A percentile compares a stretch with the other conserved stretches of the same genome.
Evolutionary conservation across 176 grass and related monocot species (phyloP).

Genomic region (Lolium rigidum): DNA sequence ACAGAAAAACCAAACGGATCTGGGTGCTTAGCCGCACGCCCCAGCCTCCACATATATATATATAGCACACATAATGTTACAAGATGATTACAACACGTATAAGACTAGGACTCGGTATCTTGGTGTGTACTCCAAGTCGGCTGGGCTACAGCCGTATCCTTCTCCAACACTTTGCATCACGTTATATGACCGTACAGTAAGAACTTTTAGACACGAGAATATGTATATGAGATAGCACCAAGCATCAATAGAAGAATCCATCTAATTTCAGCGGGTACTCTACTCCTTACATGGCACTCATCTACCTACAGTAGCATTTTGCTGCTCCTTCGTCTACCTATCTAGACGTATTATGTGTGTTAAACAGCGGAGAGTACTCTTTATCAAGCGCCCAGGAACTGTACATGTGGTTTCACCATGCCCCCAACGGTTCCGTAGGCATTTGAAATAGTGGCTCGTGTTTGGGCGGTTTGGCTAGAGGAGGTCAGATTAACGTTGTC

Average conservation of each 20-base stretch:
- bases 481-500: conserved; percentile 45
- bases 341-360: background rate
- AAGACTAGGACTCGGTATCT: too few relatives aligned
- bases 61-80: too few relatives aligned
- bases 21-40: too few relatives aligned
- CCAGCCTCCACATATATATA: too few relatives aligned
- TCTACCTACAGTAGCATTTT: background rate
- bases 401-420: conserved; percentile 39
- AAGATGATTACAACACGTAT: too few relatives aligned
- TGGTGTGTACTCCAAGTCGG: too few relatives aligned
- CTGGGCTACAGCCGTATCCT: too few relatives aligned
- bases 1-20: too few relatives aligned
- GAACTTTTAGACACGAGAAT: background rate
- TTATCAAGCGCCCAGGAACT: background rate
- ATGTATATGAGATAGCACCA: conserved; percentile 5
- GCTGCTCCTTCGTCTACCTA: background rate
- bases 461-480: conserved; percentile 2
- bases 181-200: background rate
- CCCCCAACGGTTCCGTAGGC: conserved; percentile 48
- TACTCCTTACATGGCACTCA: conserved; percentile 2
- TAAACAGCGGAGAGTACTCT: background rate
- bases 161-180: background rate
- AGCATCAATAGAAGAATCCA: conserved; percentile 5
- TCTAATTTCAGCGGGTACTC: background rate
- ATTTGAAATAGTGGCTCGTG: conserved; percentile 39